Conservation (phyloP, 495 filamentous ascomycete genomes). For the Aspergillus saccharolyticus region DNA sequence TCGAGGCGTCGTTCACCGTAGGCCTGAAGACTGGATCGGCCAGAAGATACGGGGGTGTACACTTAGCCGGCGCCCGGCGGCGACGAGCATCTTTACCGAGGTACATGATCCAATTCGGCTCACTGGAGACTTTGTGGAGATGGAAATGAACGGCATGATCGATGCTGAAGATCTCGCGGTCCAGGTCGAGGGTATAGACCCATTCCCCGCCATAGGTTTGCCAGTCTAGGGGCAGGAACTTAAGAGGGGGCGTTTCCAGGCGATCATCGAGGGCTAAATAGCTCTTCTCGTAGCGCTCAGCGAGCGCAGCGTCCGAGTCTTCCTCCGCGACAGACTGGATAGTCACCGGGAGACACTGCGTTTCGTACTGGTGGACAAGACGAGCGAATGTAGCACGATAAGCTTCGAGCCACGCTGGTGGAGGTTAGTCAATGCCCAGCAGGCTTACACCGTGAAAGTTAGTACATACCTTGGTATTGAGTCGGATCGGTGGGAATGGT, state of each 20-base stretch:
- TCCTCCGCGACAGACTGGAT: conserved; percentile 3
- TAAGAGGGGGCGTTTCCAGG: conserved; percentile 10
- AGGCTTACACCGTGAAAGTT: too few species aligned
- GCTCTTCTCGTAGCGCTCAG: conserved; percentile 12
- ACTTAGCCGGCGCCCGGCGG: neutral
- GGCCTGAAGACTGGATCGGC: conserved; percentile 7
- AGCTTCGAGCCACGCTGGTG: conserved; percentile 14
- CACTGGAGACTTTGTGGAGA: conserved; percentile 7
- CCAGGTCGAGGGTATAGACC: conserved; percentile 21
- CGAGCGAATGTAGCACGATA: conserved; percentile 8
- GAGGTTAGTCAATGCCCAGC: too few species aligned
- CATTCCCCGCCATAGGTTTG: conserved; percentile 7
- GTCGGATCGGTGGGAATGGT: conserved; percentile 22
- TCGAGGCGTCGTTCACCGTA: neutral
- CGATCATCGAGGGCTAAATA: conserved; percentile 18
- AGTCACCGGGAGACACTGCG: conserved; percentile 9
- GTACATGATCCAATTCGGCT: conserved; percentile 10
- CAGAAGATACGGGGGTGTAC: conserved; percentile 11
- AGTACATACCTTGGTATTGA: conserved; percentile 13
- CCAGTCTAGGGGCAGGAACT: neutral
- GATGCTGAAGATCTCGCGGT: conserved; percentile 16
- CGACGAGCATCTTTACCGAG: conserved; percentile 2
- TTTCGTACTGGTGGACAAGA: conserved; percentile 13
- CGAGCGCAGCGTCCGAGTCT: neutral
- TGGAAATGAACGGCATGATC: conserved; percentile 10